Evolutionary conservation across 1,284 basidiomycete species (phyloP), one percentile per base, ranked within the genome.

Genomic region (Puccinia novopanici): DNA sequence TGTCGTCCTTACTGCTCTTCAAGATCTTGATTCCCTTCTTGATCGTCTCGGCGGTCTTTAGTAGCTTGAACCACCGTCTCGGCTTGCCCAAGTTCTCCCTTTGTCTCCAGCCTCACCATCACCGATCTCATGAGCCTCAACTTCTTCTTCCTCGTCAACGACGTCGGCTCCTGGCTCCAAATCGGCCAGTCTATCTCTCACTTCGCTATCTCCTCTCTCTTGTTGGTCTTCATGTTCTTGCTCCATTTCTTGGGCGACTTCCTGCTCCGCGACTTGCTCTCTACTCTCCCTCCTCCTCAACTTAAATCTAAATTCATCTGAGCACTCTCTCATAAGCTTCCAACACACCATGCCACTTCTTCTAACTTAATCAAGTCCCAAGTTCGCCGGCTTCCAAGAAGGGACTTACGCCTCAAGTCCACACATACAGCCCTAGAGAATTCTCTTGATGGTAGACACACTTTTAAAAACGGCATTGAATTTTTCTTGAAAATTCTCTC

Each of bases 181-280:
- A 95, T 94, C 80, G 93, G 93, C 5, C 92, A 93, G 85, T 91
- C 91, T 0, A 94, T 95, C 84, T 93, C 90, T 77, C 93, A 94
- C 86, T 95, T 94, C 86, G 92, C 91, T 83, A 93, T 94, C 83
- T 90, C 92, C 0, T 94, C 92, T 2, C 86, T 94, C 63, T 86
- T 95, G 73, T 88, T 93, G 72, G 88, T 93, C 37, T 94, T 92
- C 89, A 92, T 92, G 34, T 85, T 81, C 63, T 74, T 81, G n/a
- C 50, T 81, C 13, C 72, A 81, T 75, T 67, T 63, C 52, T 27
- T 81, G 24, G 79, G 79, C 54, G 72, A 81, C 61, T 57, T 81
- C 55, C 63, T 81, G 27, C 59, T 81, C n/a, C 54, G 42, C 42
- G 57, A 80, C 42, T 65, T 73, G 55, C 30, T 71, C 30, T 54